Base-by-base conservation (phyloP, 2,329 filamentous ascomycete species). In the Fusarium nisikadoi region DNA sequence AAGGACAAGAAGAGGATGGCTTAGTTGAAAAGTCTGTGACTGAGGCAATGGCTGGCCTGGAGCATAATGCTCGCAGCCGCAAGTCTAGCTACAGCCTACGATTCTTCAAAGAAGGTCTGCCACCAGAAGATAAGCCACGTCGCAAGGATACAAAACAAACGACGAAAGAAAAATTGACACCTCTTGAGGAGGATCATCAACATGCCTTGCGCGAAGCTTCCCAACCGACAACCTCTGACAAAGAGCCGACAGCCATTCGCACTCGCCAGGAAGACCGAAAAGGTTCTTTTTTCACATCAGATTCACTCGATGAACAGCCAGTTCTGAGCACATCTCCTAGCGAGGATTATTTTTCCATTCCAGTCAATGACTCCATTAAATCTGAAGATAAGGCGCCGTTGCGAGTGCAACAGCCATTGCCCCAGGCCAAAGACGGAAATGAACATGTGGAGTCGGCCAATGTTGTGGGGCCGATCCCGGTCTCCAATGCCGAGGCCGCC, bases 11-110 rank as follows among this genome's bases (percentile, higher is more conserved):
- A 59, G 83, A 84, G 47, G 85, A 88, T 68, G 89, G 89, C 1
- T 83, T 89, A 72, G 89, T 91, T 11, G 89, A 91, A 73, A 88
- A 90, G 77, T 90, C 89, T n/a, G 88, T 91, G 55, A 84, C 88
- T 10, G 88, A 91, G 70, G 88, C 87, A 33, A 84, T 91, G 76
- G 85, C 88, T 23, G 89, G 89, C 5, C 82, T 87, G n/a, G 89
- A 91, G 74, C 88, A 85, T 74, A 90, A 88, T 76, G 87, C 87
- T 49, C 87, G 90, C 58, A 93, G 90, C 75, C 87, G 90, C 72
- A 92, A 92, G 79, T 87, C 90, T 42, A 92, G 89, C 75, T 90
- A 92, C 79, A 91, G 89, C 71, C 81, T 92, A 64, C 85, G 90
- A 4, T 90, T 92, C 75, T 92, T 92, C 83, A 90, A 89, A 68